A percentile compares a stretch with the other conserved stretches of the same genome.
phyloP scores from a whole-genome alignment of 1,139 yeast species.

The Blastobotrys illinoisensis region DNA sequence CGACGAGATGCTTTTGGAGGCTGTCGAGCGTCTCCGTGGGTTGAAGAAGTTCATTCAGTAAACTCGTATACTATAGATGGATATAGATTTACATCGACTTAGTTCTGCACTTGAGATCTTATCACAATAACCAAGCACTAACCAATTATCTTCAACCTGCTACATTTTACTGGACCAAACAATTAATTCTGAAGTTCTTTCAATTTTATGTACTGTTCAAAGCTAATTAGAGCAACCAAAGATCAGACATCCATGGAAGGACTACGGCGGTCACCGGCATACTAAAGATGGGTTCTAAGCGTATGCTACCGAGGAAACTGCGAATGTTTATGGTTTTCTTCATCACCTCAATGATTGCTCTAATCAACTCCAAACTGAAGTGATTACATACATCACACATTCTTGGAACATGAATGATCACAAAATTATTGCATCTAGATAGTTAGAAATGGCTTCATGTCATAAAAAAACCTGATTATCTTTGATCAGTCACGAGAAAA shows the following conservation, averaged over 20 bases:
- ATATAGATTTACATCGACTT: not conserved
- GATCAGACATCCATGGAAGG: constrained; percentile 72
- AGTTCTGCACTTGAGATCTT: not conserved
- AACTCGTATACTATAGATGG: constrained; percentile 15
- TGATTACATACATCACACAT: not conserved
- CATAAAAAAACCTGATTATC: constrained; percentile 1
- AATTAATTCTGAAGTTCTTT: not conserved
- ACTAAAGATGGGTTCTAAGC: constrained; percentile 68
- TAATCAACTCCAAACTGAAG: not conserved
- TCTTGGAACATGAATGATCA: not conserved
- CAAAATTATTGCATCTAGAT: not conserved
- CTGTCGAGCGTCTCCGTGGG: constrained; percentile 65
- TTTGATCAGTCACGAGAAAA: constrained; percentile 55
- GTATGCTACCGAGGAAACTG: constrained; percentile 92
- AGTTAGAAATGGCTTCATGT: not conserved
- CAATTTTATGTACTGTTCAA: not conserved
- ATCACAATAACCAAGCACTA: no score
- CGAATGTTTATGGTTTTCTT: constrained; percentile 75
- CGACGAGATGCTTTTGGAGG: constrained; percentile 70
- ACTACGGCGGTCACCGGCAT: constrained; percentile 71
- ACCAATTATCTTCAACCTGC: no score
- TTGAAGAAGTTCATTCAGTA: constrained; percentile 54
- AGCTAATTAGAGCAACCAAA: not conserved
- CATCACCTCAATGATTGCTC: constrained; percentile 49
- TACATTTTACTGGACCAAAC: no score